Conservation (phyloP, 2,329 filamentous ascomycete species). For the Neofusicoccum laricinum region DNA sequence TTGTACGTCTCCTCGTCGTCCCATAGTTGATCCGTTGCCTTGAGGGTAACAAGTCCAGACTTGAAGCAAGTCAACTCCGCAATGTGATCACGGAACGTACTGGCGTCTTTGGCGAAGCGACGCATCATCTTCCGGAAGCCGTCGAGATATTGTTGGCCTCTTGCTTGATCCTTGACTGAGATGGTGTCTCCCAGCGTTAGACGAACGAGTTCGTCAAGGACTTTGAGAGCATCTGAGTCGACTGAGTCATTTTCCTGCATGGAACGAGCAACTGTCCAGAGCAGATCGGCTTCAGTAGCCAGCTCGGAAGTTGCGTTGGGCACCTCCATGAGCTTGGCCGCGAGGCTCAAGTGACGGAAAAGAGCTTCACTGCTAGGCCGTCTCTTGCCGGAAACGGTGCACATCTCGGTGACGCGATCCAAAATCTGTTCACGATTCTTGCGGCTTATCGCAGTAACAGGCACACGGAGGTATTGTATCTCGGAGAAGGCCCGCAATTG, state of each 20-base stretch:
- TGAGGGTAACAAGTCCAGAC: conserved; percentile 6
- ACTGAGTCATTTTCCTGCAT: background rate
- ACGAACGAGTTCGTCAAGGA: conserved; percentile 28
- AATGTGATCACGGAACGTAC: background rate
- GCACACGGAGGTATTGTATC: conserved; percentile 25
- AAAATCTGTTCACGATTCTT: conserved; percentile 32
- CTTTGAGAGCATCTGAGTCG: conserved; percentile 17
- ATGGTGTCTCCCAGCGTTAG: conserved; percentile 30
- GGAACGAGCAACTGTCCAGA: conserved; percentile 9
- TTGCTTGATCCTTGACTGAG: conserved; percentile 32
- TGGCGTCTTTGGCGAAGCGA: conserved; percentile 2
- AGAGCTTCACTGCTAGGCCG: background rate
- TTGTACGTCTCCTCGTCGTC: conserved; percentile 16
- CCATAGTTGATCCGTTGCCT: background rate
- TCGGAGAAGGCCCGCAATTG: conserved; percentile 19
- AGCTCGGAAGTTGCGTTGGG: conserved; percentile 36
- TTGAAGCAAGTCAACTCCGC: conserved; percentile 13
- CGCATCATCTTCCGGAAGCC: conserved; percentile 25
- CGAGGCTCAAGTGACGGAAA: conserved; percentile 12
- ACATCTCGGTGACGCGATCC: conserved; percentile 26
- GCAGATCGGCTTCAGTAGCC: conserved; percentile 2
- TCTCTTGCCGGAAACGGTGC: conserved; percentile 17
- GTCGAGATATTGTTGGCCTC: conserved; percentile 32
- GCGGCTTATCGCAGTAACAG: conserved; percentile 27
- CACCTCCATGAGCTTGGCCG: conserved; percentile 31